Evolutionary conservation across 1,284 basidiomycete species (phyloP).

Genomic region (Chiua sp.): DNA sequence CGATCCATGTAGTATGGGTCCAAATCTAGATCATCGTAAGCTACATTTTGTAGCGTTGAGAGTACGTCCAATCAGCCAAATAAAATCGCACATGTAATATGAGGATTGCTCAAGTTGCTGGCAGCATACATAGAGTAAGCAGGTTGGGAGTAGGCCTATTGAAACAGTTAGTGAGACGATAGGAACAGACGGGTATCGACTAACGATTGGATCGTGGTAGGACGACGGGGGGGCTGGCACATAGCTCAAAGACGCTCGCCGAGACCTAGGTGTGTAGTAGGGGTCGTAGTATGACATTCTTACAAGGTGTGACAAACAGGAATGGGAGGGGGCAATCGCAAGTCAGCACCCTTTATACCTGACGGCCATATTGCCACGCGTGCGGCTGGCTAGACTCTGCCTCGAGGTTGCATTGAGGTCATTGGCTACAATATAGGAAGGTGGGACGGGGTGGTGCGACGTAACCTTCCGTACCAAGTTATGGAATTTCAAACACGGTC

Average conservation of each 20-base stretch:
- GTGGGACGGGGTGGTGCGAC: conserved; percentile 16
- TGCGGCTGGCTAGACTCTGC: conserved; percentile 25
- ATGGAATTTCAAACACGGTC: conserved; percentile 30
- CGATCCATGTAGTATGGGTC: conserved; percentile 33
- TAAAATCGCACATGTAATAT: conserved; percentile 23
- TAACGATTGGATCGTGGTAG: conserved; percentile 30
- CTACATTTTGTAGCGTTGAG: conserved; percentile 19
- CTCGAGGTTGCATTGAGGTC: conserved; percentile 38
- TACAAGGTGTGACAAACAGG: conserved; percentile 11
- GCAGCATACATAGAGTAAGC: conserved; percentile 33
- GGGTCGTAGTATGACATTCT: conserved; percentile 40
- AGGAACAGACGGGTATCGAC: neutral
- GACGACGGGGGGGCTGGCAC: conserved; percentile 27
- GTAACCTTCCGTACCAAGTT: conserved; percentile 16
- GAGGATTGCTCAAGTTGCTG: conserved; percentile 22
- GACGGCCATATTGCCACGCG: conserved; percentile 12
- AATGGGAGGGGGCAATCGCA: conserved; percentile 6
- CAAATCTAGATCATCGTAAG: conserved; percentile 33
- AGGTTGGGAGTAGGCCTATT: conserved; percentile 9
- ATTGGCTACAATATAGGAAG: conserved; percentile 18
- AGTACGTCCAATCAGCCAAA: neutral
- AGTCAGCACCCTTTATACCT: conserved; percentile 29
- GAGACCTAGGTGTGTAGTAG: conserved; percentile 36
- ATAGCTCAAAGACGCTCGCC: conserved; percentile 34
- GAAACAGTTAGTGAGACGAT: too few species aligned